Conservation (phyloP, 2,329 filamentous ascomycete species). For the Trichoderma lentiforme region DNA sequence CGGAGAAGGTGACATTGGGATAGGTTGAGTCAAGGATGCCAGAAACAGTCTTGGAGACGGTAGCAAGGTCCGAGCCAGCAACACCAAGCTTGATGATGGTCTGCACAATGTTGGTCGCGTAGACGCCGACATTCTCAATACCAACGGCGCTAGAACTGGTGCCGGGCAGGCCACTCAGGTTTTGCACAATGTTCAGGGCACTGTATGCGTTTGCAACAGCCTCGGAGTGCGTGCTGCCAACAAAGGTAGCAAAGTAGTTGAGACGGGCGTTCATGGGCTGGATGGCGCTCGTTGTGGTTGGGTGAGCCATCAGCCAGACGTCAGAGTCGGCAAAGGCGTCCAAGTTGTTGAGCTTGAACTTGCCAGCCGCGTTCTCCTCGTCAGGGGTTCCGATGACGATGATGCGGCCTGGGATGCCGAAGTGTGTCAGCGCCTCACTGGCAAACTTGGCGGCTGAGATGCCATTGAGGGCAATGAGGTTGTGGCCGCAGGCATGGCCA, state of each 20-base stretch:
- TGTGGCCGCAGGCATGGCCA: slow-evolving; percentile 23
- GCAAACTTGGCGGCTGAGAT: slow-evolving; percentile 19
- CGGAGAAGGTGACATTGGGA: slow-evolving; percentile 17
- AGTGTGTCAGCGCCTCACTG: slow-evolving; percentile 19
- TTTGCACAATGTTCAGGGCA: slow-evolving; percentile 17
- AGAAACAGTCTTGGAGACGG: slow-evolving; percentile 17
- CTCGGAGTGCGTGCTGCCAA: slow-evolving; percentile 18
- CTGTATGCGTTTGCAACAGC: slow-evolving; percentile 21
- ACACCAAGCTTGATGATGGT: slow-evolving; percentile 19
- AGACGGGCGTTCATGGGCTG: slow-evolving; percentile 23
- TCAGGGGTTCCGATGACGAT: slow-evolving; percentile 20
- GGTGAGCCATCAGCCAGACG: slow-evolving; percentile 24
- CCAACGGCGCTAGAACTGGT: slow-evolving; percentile 18
- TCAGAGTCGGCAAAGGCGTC: slow-evolving; percentile 19
- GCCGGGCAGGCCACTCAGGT: slow-evolving; percentile 13
- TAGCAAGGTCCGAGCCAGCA: slow-evolving; percentile 5
- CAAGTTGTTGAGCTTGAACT: slow-evolving; percentile 20
- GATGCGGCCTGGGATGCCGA: slow-evolving; percentile 19
- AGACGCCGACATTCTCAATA: slow-evolving; percentile 22
- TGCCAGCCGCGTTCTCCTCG: slow-evolving; percentile 23
- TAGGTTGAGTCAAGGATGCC: slow-evolving; percentile 17
- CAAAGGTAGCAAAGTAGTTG: slow-evolving; percentile 21
- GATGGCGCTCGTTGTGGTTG: slow-evolving; percentile 18
- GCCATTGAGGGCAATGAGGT: slow-evolving; percentile 21
- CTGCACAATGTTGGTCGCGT: slow-evolving; percentile 22